phyloP scores from a whole-genome alignment of 2,329 filamentous ascomycete genomes.

The Fusarium liriodendri region DNA sequence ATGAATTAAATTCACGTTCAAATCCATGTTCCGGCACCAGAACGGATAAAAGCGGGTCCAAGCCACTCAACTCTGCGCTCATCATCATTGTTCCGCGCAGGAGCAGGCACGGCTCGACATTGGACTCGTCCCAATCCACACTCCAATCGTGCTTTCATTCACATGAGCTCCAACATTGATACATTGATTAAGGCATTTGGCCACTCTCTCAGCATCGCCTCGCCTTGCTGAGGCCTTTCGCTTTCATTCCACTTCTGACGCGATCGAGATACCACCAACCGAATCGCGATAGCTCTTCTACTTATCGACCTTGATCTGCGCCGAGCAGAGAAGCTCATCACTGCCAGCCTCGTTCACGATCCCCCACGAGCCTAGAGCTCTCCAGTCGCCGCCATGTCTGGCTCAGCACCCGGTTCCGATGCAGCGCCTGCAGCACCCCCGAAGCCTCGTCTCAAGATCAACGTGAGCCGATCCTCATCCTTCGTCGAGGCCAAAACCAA shows the following conservation, averaged over 20 bases:
- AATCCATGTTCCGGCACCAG: neutral
- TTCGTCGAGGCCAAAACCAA: conserved; percentile 44
- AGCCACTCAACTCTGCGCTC: neutral
- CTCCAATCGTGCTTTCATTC: neutral
- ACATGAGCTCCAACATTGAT: conserved; percentile 2
- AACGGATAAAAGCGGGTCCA: conserved; percentile 25
- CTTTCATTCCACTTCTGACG: neutral
- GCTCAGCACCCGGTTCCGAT: conserved; percentile 35
- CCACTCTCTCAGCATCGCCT: neutral
- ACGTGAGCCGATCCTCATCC: conserved; percentile 51
- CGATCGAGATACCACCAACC: neutral
- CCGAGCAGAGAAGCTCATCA: conserved; percentile 14
- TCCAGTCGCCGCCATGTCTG: conserved; percentile 43
- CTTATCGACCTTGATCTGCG: neutral
- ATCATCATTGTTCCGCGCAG: conserved; percentile 9
- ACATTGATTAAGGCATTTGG: neutral
- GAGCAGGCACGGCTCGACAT: conserved; percentile 12
- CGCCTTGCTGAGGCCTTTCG: neutral
- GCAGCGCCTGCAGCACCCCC: conserved; percentile 43
- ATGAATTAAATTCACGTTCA: neutral
- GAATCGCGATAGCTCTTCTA: neutral
- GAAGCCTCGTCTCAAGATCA: conserved; percentile 55
- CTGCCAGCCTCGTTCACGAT: neutral
- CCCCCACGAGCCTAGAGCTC: neutral
- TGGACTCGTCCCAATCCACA: neutral